Base-by-base conservation (phyloP, 163 green algal genomes). In the Coccomyxa subellipsoidea region DNA sequence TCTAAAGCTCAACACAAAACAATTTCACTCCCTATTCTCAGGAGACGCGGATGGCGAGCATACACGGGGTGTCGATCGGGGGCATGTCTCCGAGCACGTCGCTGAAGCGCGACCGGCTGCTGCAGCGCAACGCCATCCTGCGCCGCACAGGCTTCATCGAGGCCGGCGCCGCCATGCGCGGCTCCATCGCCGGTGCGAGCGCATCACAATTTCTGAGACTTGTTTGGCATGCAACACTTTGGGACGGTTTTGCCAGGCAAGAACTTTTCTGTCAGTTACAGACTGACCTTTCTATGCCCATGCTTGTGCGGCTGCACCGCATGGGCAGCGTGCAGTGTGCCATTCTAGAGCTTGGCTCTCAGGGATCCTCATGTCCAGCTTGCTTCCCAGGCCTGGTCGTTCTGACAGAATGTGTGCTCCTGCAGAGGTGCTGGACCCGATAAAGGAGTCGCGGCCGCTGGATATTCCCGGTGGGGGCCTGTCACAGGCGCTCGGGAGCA, bases 71-170 rank as follows among this genome's bases (percentile, higher is more conserved):
- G 66, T 73, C 66, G 27, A 34, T 73, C 29, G 66, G 27, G 8
- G 70, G 70, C 70, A 27, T 39, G 70, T 77, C 70, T 9, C 70
- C 70, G 1, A 77, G 70, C 34, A 23, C 70, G 7, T 77, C 70
- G 32, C 70, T 77, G 32, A 88, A 86, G 81, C 82, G 84, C 0
- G 79, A 84, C 35, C 78, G 75, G 29, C 59, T 88, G 59, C 38
- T 81, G 73, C 82, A 84, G 73, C 84, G 84, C 69, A 85, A 88
- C 38, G 81, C 81, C 66, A 85, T 88, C 66, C 75, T 88, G 78
- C 81, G 81, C 12, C 76, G 75, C 79, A 88, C 84, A n/a, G 84
- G 84, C 12, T 88, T 88, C 75, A 59, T 88, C n/a, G 84, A 88
- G 21, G 66, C 66, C 0, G 70, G 70, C 21, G n/a, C 66, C 66